Percentiles rank a stretch among this genome's conserved stretches.
phyloP scores from a whole-genome alignment of 148 eudicot genomes.

The Suaeda aralocaspica region DNA sequence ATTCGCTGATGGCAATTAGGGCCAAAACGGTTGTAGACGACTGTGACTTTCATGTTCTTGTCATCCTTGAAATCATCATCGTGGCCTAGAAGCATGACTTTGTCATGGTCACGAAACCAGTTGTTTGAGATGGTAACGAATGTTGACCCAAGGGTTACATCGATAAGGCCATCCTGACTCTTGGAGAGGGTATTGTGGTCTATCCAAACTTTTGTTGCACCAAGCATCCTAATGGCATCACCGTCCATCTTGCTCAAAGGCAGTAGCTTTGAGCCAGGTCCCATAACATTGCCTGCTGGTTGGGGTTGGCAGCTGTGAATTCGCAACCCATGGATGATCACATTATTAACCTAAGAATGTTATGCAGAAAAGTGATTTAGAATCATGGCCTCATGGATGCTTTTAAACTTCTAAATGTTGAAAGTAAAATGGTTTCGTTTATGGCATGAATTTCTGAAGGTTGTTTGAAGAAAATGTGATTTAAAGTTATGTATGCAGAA shows the following conservation, averaged over 20 bases:
- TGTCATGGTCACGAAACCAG: conserved; percentile 71
- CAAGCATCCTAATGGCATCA: conserved; percentile 58
- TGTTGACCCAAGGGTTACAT: conserved; percentile 74
- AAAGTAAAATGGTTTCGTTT: no score
- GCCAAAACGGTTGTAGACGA: conserved; percentile 71
- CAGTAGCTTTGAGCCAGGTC: conserved; percentile 36
- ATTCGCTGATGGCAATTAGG: conserved; percentile 78
- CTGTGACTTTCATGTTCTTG: conserved; percentile 79
- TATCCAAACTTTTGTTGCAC: conserved; percentile 67
- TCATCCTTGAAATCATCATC: conserved; percentile 61
- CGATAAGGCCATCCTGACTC: conserved; percentile 67
- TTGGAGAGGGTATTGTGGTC: conserved; percentile 74
- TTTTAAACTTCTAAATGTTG: no score
- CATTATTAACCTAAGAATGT: conserved; percentile 43
- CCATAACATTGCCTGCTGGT: conserved; percentile 46
- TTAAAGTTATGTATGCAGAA: no score
- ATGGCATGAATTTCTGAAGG: no score
- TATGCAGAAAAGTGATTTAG: neutral
- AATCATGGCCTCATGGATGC: no score
- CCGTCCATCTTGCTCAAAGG: conserved; percentile 48
- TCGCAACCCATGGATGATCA: conserved; percentile 72
- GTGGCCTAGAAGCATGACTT: conserved; percentile 85
- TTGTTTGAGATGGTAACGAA: conserved; percentile 77
- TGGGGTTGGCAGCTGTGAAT: conserved; percentile 59
- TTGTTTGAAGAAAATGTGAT: no score